Evolutionary conservation across 139 green algal species (phyloP).

Genomic region (Nannochloris sp.): DNA sequence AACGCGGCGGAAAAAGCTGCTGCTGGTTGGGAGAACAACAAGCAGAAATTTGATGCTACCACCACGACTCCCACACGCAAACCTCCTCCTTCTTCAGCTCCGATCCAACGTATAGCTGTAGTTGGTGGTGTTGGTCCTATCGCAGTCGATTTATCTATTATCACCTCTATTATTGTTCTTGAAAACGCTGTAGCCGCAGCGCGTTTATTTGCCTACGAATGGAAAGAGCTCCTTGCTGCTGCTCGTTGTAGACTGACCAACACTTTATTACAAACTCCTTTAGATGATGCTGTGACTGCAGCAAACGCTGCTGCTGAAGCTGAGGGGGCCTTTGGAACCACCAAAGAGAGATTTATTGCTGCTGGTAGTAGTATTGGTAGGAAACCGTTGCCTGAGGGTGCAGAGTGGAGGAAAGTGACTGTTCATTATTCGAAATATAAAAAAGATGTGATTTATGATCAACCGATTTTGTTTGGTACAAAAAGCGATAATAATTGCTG

Average conservation of each 20-base stretch:
- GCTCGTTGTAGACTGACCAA: slow-evolving; percentile 39
- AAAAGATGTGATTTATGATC: slow-evolving; percentile 33
- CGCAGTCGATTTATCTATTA: slow-evolving; percentile 6
- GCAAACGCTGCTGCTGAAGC: slow-evolving; percentile 33
- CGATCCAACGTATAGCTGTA: slow-evolving; percentile 12
- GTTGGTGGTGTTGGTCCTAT: slow-evolving; percentile 40
- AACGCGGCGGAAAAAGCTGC: not conserved
- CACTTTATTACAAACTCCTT: slow-evolving; percentile 26
- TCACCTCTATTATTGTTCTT: slow-evolving; percentile 6
- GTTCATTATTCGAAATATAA: slow-evolving; percentile 20
- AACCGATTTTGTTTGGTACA: slow-evolving; percentile 46
- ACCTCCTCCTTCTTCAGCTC: not conserved
- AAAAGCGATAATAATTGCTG: not conserved
- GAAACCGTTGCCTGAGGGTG: slow-evolving; percentile 18
- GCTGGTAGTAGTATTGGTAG: not conserved
- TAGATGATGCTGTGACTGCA: slow-evolving; percentile 39
- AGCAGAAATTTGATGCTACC: slow-evolving; percentile 7
- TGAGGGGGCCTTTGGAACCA: slow-evolving; percentile 48
- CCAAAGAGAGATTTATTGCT: slow-evolving; percentile 46
- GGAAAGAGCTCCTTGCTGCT: slow-evolving; percentile 57
- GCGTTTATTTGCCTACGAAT: slow-evolving; percentile 58
- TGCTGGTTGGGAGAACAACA: slow-evolving; percentile 1
- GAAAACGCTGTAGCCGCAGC: slow-evolving; percentile 41
- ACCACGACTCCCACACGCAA: not conserved
- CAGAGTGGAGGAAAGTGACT: slow-evolving; percentile 19